These are phyloP conservation scores for Tanacetum coccineum DNA, from an alignment of 129 eudicot species.

Conservation along the genomic window DNA sequence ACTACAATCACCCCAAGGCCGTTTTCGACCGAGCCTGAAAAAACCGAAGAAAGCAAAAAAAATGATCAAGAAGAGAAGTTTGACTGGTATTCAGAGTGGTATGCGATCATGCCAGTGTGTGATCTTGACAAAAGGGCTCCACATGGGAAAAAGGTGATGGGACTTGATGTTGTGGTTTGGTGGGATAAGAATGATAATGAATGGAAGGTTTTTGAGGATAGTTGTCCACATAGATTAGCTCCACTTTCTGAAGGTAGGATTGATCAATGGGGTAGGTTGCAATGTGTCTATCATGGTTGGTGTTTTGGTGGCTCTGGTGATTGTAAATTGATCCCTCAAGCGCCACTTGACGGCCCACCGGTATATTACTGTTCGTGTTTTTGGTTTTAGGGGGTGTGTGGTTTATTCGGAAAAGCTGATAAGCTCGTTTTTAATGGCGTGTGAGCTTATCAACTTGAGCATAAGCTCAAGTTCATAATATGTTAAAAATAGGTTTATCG, in stretches of 20 bases:
- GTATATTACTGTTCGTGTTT: slow-evolving; percentile 23
- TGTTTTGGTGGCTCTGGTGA: slow-evolving; percentile 81
- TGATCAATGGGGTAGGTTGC: slow-evolving; percentile 85
- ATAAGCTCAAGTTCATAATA: too few species aligned
- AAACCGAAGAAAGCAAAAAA: slow-evolving; percentile 33
- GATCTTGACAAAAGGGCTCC: slow-evolving; percentile 88
- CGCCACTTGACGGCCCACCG: slow-evolving; percentile 85
- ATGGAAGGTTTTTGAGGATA: slow-evolving; percentile 89
- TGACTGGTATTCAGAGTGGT: slow-evolving; percentile 82
- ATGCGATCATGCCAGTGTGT: slow-evolving; percentile 61
- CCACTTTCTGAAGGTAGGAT: slow-evolving; percentile 89
- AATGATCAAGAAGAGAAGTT: slow-evolving; percentile 41
- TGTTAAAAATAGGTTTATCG: too few species aligned
- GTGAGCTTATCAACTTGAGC: too few species aligned
- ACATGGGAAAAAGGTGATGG: slow-evolving; percentile 68
- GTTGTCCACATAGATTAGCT: slow-evolving; percentile 79
- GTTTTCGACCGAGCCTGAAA: slow-evolving; percentile 22
- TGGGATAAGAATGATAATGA: slow-evolving; percentile 66
- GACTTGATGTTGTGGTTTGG: slow-evolving; percentile 82
- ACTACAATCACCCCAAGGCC: slow-evolving; percentile 37
- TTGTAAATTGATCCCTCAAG: slow-evolving; percentile 83
- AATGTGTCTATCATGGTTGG: slow-evolving; percentile 97
- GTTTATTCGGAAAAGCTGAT: slow-evolving; percentile 25
- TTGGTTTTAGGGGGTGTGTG: slow-evolving; percentile 1
- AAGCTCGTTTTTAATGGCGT: too few species aligned